Evolutionary conservation across 805 yeast species (phyloP).

Genomic region (Ogataea ramenticola): DNA sequence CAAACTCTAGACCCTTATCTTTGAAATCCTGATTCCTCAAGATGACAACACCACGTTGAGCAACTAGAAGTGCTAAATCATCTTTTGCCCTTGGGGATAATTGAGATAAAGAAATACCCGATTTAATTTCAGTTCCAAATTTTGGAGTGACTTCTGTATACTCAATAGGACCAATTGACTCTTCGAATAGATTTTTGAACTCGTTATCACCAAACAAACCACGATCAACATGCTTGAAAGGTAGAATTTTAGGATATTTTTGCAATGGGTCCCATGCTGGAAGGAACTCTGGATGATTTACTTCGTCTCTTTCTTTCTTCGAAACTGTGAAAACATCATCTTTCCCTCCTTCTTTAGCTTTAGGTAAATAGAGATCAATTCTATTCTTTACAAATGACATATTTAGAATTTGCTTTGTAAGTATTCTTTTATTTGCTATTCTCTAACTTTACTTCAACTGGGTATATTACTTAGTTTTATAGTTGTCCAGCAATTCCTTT

Average conservation of each 20-base stretch:
- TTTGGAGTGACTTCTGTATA: conserved; percentile 50
- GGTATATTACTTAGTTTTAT: no score
- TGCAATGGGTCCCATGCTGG: conserved; percentile 65
- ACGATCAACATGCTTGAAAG: conserved; percentile 46
- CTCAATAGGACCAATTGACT: conserved; percentile 14
- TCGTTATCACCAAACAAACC: conserved; percentile 48
- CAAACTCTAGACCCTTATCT: conserved; percentile 38
- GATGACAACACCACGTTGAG: conserved; percentile 57
- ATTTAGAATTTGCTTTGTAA: no score
- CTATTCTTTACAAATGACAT: conserved; percentile 1
- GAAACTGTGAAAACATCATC: conserved; percentile 43
- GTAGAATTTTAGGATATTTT: conserved; percentile 40
- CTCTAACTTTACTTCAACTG: no score
- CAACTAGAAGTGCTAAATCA: conserved; percentile 57
- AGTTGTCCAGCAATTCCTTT: no score
- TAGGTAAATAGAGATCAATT: conserved; percentile 39
- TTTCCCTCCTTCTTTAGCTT: conserved; percentile 40
- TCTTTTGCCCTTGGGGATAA: conserved; percentile 46
- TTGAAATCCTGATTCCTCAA: conserved; percentile 58
- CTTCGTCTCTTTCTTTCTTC: conserved; percentile 28
- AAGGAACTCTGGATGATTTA: conserved; percentile 46
- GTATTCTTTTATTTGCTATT: no score
- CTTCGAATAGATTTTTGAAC: conserved; percentile 37
- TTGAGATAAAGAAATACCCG: conserved; percentile 46
- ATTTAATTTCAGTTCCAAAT: conserved; percentile 51